These are phyloP conservation scores for Psilocybe subaeruginosa DNA, from an alignment of 768 basidiomycete species.

Conservation along the genomic window DNA sequence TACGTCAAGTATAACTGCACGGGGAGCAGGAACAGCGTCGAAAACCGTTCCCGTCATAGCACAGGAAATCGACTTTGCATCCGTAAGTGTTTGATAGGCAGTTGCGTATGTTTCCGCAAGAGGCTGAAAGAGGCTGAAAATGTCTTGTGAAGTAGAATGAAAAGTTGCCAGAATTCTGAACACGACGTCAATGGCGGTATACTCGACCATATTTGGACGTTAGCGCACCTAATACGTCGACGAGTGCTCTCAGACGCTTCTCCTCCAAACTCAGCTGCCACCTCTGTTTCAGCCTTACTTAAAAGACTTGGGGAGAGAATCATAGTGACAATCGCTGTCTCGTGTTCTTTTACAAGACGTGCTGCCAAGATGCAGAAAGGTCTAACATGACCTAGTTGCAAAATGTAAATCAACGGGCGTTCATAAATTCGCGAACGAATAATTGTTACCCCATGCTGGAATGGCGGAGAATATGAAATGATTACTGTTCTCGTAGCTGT, in stretches of 20 bases:
- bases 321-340: neutral
- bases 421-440: neutral
- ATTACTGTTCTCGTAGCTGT: too few species aligned
- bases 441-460: conserved; percentile 1
- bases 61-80: neutral
- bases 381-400: conserved; percentile 2
- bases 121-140: neutral
- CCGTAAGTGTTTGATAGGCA: neutral
- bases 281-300: conserved; percentile 2
- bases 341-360: conserved; percentile 7
- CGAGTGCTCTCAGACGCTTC: neutral
- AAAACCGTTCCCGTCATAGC: conserved; percentile 1
- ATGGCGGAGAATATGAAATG: neutral
- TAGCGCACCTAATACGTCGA: conserved; percentile 5
- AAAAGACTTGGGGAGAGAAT: neutral
- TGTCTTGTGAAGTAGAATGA: neutral
- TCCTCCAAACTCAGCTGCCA: conserved; percentile 3
- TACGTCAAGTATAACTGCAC: conserved; percentile 3
- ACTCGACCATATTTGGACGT: neutral
- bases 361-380: conserved; percentile 8
- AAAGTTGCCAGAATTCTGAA: neutral
- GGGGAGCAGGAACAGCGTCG: conserved; percentile 2
- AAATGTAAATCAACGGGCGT: neutral
- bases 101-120: neutral
- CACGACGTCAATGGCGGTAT: neutral